Evolutionary conservation across 805 yeast species (phyloP), one percentile per base, ranked within the genome.

Genomic region (Kodamaea kaohsiungensis): DNA sequence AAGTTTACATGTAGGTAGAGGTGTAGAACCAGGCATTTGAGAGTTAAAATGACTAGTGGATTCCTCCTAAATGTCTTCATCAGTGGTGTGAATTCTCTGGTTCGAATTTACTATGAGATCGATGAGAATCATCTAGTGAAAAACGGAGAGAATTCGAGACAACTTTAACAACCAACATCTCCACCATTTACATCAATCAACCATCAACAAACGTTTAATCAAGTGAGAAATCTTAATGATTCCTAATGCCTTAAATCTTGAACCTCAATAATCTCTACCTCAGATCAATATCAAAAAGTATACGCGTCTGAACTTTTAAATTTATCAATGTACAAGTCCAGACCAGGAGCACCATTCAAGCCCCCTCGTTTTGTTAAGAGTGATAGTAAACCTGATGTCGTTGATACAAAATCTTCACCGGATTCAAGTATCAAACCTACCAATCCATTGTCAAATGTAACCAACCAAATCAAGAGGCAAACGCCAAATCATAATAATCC

Each of bases 271-370:
- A 10, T 43, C 22, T 30, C 30, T 19, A 15, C 9, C 48, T 22
- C 48, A 42, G 43, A 33, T 43, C 48, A 25, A 46, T 42, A 9
- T 15, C 43, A 16, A 40, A 39, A 40, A 40, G 17, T 40, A 40
- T 40, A 40, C 45, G 45, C 45, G 45, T 40, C 45, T 40, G 25
- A n/a, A n/a, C 2, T n/a, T 35, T 38, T 13, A 15, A 16, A 30
- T 9, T 9, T 30, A 46, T 37, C 43, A 3, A 64, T 64, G 68
- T 62, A 60, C 46, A 55, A 53, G 52, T 43, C 55, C 13, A 56
- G 64, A 9, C 59, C 62, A 30, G 75, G 78, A 56, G 80, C 81
- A 45, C 85, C 85, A 1, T 82, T 82, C 68, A 82, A 75, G 59
- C 80, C 84, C 8, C 86, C 85, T 6, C 62, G 83, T 47, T 60